Conservation (phyloP, 176 grass and related monocot species). For the Tillandsia fasciculata region DNA sequence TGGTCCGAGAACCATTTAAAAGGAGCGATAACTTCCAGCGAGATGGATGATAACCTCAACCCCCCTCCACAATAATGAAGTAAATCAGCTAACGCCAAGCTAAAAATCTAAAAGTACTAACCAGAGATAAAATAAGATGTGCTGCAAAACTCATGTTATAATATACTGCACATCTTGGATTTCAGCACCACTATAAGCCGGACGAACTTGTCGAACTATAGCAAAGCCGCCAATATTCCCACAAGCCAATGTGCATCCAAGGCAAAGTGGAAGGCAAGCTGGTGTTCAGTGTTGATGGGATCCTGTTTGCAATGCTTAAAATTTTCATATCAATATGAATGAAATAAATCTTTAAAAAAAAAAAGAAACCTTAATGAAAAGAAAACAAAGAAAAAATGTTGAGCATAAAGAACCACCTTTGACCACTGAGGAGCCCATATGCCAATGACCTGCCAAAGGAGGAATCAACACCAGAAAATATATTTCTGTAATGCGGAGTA, state of each 20-base stretch:
- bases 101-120: no score
- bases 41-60: no score
- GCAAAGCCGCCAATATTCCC: slow-evolving; percentile 62
- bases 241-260: slow-evolving; percentile 58
- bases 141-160: background rate
- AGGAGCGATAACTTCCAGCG: no score
- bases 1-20: no score
- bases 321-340: slow-evolving; percentile 5
- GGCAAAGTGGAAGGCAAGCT: slow-evolving; percentile 28
- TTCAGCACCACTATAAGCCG: background rate
- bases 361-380: background rate
- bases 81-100: no score
- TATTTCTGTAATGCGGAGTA: slow-evolving; percentile 35
- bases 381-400: background rate
- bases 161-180: background rate
- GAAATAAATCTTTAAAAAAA: slow-evolving; percentile 2
- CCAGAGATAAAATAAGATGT: background rate
- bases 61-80: no score
- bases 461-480: slow-evolving; percentile 48
- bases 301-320: slow-evolving; percentile 30
- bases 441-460: slow-evolving; percentile 64
- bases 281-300: slow-evolving; percentile 49
- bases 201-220: slow-evolving; percentile 31
- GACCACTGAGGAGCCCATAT: slow-evolving; percentile 66
- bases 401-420: slow-evolving; percentile 35